phyloP scores from a whole-genome alignment of 2,329 filamentous ascomycete genomes.

The Epichloe hybrida region DNA sequence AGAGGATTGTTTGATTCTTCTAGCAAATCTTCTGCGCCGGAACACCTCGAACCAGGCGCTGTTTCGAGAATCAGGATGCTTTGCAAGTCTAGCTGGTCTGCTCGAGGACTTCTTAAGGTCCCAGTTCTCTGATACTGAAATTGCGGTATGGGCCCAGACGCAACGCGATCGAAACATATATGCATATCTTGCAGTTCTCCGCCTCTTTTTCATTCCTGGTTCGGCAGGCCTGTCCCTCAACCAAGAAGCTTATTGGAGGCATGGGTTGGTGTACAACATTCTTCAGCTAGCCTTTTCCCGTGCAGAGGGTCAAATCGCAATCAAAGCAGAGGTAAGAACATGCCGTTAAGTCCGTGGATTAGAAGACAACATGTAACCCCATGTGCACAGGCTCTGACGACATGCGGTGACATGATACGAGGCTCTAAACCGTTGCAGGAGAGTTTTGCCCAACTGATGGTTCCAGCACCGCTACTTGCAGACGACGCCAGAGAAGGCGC shows the following conservation, averaged over 20 bases:
- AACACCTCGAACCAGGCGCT: slow-evolving; percentile 89
- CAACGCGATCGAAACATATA: slow-evolving; percentile 85
- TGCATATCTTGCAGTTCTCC: slow-evolving; percentile 73
- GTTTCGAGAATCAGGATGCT: slow-evolving; percentile 80
- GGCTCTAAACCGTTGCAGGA: slow-evolving; percentile 73
- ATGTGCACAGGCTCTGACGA: slow-evolving; percentile 52
- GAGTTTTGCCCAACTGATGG: slow-evolving; percentile 74
- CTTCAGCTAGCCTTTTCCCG: slow-evolving; percentile 72
- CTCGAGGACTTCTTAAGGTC: slow-evolving; percentile 46
- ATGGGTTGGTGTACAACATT: slow-evolving; percentile 65
- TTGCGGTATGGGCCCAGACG: slow-evolving; percentile 60
- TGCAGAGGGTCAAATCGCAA: slow-evolving; percentile 51
- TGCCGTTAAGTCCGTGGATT: slow-evolving; percentile 2
- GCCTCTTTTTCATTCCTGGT: slow-evolving; percentile 73
- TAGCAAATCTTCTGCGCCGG: slow-evolving; percentile 76
- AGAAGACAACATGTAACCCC: slow-evolving; percentile 2
- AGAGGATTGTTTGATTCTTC: slow-evolving; percentile 81
- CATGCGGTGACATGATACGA: slow-evolving; percentile 79
- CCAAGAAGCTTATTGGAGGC: slow-evolving; percentile 73
- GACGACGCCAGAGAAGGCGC: slow-evolving; percentile 23
- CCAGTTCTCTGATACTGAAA: slow-evolving; percentile 38
- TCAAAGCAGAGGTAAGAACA: slow-evolving; percentile 60
- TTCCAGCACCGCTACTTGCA: slow-evolving; percentile 43
- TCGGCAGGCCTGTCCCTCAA: slow-evolving; percentile 70
- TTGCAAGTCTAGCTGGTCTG: slow-evolving; percentile 57